Base-by-base conservation (phyloP, 2,329 filamentous ascomycete genomes). In the Cadophora sp. region DNA sequence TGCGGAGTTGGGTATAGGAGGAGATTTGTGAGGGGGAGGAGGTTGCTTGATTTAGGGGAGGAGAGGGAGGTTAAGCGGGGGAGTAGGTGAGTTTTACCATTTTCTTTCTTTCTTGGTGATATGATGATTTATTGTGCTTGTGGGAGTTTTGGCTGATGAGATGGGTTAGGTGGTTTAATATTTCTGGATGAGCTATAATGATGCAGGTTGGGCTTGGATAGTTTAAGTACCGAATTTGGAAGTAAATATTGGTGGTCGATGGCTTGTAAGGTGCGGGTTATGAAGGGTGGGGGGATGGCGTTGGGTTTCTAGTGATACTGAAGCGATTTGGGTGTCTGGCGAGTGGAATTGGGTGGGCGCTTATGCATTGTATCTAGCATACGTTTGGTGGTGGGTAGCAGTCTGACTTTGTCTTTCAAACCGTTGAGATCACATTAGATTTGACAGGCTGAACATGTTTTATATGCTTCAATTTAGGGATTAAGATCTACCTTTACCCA, bases 1-100 rank as follows among this genome's bases (percentile, higher is more conserved):
- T 73, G 72, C 55, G 66, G 68, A 18, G 59, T 64, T 13, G 50
- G 14, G 41, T 74, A 74, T 63, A 53, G 60, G 39, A 70, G 66
- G 43, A 56, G 68, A 33, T 74, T 67, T 68, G 64, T 67, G 47
- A 65, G 71, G 27, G 72, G 72, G 2, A 66, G 72, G n/a, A 65
- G 68, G 27, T 66, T 66, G 62, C 36, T 74, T 1, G 64, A 73
- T 62, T 41, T 66, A 22, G 8, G 5, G 33, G 65, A 22, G 45
- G 61, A 3, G 67, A 61, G 11, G 59, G 68, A 59, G 56, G 30
- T 22, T 41, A 62, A 33, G 48, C 33, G 41, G 47, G 65, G 41
- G 7, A 58, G 55, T 58, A 58, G 55, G 55, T 58, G 22, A 24
- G 55, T 58, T 3, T 43, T 41, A 22, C 11, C n/a, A n/a, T n/a